phyloP scores from a whole-genome alignment of 192 early-diverging fungal species.

The Coemansia sp. region DNA sequence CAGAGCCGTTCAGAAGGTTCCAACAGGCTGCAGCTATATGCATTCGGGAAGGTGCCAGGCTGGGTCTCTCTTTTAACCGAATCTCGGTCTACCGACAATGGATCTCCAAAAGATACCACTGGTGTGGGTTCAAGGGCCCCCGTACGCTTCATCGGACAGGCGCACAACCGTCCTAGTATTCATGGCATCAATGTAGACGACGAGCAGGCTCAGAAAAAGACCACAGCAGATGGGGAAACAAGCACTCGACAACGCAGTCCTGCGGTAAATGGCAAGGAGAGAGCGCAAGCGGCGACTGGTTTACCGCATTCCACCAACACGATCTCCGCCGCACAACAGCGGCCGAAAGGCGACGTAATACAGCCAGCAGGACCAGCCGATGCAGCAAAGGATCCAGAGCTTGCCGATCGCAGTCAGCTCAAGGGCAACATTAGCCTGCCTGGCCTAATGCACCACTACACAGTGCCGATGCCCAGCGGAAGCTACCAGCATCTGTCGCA shows the following conservation, averaged over 20 bases:
- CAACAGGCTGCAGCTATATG: slow-evolving; percentile 17
- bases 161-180: not conserved
- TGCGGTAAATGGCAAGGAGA: not conserved
- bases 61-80: slow-evolving; percentile 19
- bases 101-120: not conserved
- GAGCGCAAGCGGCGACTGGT: not conserved
- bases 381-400: not conserved
- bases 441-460: slow-evolving; percentile 6
- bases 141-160: not conserved
- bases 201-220: not conserved
- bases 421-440: not conserved
- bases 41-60: slow-evolving; percentile 28
- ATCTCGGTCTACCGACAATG: not conserved
- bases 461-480: slow-evolving; percentile 20
- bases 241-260: not conserved
- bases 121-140: not conserved
- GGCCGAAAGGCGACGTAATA: not conserved
- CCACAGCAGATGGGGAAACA: not conserved
- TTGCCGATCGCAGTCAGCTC: not conserved
- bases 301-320: not conserved
- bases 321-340: not conserved
- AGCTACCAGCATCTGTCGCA: slow-evolving; percentile 25
- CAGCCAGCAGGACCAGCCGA: not conserved
- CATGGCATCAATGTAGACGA: not conserved
- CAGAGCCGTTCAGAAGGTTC: not conserved